Evolutionary conservation across 2,329 filamentous ascomycete species (phyloP).

Genomic region (Knoxdaviesia proteae): DNA sequence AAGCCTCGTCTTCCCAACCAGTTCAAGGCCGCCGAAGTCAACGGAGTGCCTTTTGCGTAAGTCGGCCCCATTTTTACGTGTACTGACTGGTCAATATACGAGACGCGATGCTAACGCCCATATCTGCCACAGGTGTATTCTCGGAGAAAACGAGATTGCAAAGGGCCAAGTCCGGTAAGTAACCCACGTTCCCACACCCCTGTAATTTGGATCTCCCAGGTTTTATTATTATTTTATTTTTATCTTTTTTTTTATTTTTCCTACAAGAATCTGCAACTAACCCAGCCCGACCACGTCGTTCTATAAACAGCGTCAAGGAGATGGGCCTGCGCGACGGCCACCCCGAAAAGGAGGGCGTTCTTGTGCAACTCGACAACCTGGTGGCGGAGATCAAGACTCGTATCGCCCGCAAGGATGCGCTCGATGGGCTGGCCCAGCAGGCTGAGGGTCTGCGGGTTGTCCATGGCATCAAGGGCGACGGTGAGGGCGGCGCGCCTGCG

Average conservation of each 20-base stretch:
- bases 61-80: not conserved
- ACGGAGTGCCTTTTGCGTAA: constrained; percentile 54
- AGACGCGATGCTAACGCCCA: too few relatives aligned
- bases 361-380: constrained; percentile 44
- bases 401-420: constrained; percentile 19
- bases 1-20: constrained; percentile 78
- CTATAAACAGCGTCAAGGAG: constrained; percentile 42
- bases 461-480: constrained; percentile 19
- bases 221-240: not conserved
- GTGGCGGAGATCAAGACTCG: constrained; percentile 37
- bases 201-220: not conserved
- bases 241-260: not conserved
- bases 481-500: not conserved
- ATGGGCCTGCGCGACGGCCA: constrained; percentile 55
- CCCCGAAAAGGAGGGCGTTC: constrained; percentile 72
- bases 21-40: constrained; percentile 73
- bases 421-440: constrained; percentile 20
- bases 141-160: constrained; percentile 77
- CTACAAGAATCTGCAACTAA: too few relatives aligned
- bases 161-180: constrained; percentile 50
- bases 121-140: constrained; percentile 34
- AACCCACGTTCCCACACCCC: not conserved
- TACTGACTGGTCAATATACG: too few relatives aligned
- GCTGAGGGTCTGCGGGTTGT: constrained; percentile 25
- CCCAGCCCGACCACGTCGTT: too few relatives aligned